Evolutionary conservation across 305 asterid species (phyloP), one percentile per base, ranked within the genome.

Genomic region (Fraxinus velutina): DNA sequence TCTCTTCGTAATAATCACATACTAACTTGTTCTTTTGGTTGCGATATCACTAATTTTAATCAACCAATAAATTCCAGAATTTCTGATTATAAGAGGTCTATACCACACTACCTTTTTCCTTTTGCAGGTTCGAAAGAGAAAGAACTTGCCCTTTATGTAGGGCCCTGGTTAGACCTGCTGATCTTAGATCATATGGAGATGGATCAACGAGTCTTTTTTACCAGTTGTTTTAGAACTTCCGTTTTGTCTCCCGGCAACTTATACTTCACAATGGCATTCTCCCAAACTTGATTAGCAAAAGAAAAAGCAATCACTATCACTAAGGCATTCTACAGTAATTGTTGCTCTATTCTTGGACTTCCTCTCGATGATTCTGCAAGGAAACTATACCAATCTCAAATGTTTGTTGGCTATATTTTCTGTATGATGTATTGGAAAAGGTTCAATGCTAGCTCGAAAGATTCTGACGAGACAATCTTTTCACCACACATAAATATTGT

Each of bases 71-170:
- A 27, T 10, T 68, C 8, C 8, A 29, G n/a, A 29, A 27, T 68
- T 27, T n/a, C 27, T 37, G 27, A 9, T 34, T 17, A 33, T 22
- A 24, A 12, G 7, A 72, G 57, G 44, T 27, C 9, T 19, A 62
- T 60, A 77, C 44, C 37, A 37, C 24, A 50, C 32, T 17, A n/a
- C 3, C 15, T 62, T 78, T 29, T 52, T 81, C 75, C 29, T 85
- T 84, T 77, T 60, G 74, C 90, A 91, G 93, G 95, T 90, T 91
- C 47, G 93, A 91, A 79, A 78, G 92, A 82, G 93, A 91, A 79
- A 86, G 93, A 80, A 91, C 92, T 22, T 91, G 93, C 85, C 95
- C 93, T 15, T 80, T 91, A 62, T 91, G 95, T 83, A 84, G 93
- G 86, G 95, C 95, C 39, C 82, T 91, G 72, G 95, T 91, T 64